Evolutionary conservation across 1,284 basidiomycete genomes (phyloP), one percentile per base, ranked within the genome.

Genomic region (Exobasidium cylindrosporum): DNA sequence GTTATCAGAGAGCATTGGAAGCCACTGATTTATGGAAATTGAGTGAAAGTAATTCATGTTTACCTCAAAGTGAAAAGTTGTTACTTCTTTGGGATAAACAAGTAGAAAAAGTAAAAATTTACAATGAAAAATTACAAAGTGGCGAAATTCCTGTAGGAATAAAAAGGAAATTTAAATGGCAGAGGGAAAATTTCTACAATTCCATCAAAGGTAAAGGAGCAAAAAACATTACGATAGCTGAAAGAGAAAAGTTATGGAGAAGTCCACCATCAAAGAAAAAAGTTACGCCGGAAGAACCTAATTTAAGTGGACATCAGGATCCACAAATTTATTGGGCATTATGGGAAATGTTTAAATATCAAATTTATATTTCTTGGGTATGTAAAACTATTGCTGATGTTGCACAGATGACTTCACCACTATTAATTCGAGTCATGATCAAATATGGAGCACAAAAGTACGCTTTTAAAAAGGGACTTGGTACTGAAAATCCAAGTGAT

Each of bases 11-110:
- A 4, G 88, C 92, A 0, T 84, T 95, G 3, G 88, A 92, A 77
- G 86, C 88, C 0, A 82, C 87, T 0, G 92, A 96, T 80, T 83
- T 95, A n/a, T 94, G 89, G 84, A 88, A 86, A 77, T 86, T 94
- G 49, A 87, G 88, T 64, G 74, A 79, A 1, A 72, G 70, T 4
- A 75, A 82, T 53, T 84, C 86, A 53, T 82, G 87, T 14, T 85
- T 72, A 49, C 55, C 61, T 14, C 85, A 92, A 52, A 87, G 89
- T 1, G 82, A 85, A 4, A 82, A 82, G 44, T 88, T 96, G 31
- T 26, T 72, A 13, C 80, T 80, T 1, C 87, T 88, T 1, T 94
- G 89, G 78, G 85, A 88, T 44, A 80, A 82, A 14, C 85, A 90
- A 4, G 81, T 83, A 29, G 81, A 81, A 59, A 81, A 83, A 52